Conservation (phyloP, 2,329 filamentous ascomycete genomes). For the Trichoderma aggressivum region DNA sequence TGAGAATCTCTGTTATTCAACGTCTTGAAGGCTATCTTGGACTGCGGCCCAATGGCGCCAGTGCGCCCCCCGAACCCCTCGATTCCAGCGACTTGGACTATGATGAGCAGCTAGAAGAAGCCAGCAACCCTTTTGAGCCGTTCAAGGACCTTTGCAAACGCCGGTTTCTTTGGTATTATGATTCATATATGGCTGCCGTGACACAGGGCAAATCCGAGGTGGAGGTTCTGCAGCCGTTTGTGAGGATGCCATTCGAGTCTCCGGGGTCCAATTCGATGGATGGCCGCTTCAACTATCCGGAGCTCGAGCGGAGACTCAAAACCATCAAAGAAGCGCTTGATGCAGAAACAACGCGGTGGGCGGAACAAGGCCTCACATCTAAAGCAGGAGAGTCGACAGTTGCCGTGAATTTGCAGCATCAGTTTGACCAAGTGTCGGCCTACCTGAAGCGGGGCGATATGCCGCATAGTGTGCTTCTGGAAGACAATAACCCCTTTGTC, state of each 20-base stretch:
- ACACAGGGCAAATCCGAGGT: constrained; percentile 62
- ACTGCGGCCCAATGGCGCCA: constrained; percentile 53
- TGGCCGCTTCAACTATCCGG: constrained; percentile 77
- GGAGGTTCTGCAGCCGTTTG: constrained; percentile 62
- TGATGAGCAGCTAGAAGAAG: constrained; percentile 53
- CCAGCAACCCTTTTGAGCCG: constrained; percentile 65
- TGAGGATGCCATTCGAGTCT: constrained; percentile 82
- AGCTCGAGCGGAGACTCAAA: constrained; percentile 66
- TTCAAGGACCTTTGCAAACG: constrained; percentile 90
- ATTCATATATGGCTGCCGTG: constrained; percentile 74
- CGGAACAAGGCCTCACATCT: constrained; percentile 60
- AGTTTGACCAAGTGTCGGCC: constrained; percentile 78
- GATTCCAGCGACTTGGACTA: constrained; percentile 35
- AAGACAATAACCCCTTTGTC: constrained; percentile 80
- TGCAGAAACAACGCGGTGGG: constrained; percentile 70
- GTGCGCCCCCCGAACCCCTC: constrained; percentile 19
- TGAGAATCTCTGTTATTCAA: constrained; percentile 82
- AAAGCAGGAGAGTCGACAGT: constrained; percentile 68
- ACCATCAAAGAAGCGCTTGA: constrained; percentile 68
- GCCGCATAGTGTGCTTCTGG: constrained; percentile 72
- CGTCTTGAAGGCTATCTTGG: constrained; percentile 76
- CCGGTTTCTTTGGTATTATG: constrained; percentile 93
- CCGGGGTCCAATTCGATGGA: constrained; percentile 73
- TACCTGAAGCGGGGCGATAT: constrained; percentile 68
- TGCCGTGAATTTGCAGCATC: constrained; percentile 75